Evolutionary conservation across 192 early-diverging fungal genomes (phyloP).

Genomic region (Chytriomyces hyalinus): DNA sequence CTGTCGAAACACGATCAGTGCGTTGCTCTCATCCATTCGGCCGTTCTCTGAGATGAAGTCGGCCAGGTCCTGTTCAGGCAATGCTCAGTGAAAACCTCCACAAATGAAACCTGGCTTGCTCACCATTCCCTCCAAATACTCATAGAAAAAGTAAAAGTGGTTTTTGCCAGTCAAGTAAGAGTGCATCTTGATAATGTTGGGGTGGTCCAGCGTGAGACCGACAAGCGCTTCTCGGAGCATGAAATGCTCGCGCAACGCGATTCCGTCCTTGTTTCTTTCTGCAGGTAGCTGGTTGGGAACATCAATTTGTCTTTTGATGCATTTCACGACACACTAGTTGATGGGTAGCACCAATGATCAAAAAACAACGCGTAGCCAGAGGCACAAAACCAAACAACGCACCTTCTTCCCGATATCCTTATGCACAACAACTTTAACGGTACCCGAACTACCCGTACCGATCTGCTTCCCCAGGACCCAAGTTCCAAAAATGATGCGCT

Average conservation of each 20-base stretch:
- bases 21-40: slow-evolving; percentile 26
- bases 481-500: slow-evolving; percentile 36
- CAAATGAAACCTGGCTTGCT: background rate
- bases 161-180: slow-evolving; percentile 43
- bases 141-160: slow-evolving; percentile 56
- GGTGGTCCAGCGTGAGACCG: slow-evolving; percentile 43
- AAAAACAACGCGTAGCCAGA: background rate
- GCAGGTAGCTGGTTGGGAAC: background rate
- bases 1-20: slow-evolving; percentile 37
- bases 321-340: slow-evolving; percentile 50
- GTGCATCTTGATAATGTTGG: slow-evolving; percentile 44
- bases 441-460: slow-evolving; percentile 44
- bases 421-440: slow-evolving; percentile 44
- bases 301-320: slow-evolving; percentile 37
- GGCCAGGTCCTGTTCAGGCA: slow-evolving; percentile 40
- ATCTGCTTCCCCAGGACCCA: slow-evolving; percentile 50
- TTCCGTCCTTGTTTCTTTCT: slow-evolving; percentile 33
- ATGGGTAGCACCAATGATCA: background rate
- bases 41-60: slow-evolving; percentile 44
- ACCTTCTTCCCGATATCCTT: slow-evolving; percentile 42
- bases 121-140: slow-evolving; percentile 42
- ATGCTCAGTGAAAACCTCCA: background rate
- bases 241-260: slow-evolving; percentile 45
- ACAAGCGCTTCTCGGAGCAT: slow-evolving; percentile 49
- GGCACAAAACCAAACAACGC: slow-evolving; percentile 7